Base-by-base conservation (phyloP, 768 basidiomycete genomes). In the Chiua virens region DNA sequence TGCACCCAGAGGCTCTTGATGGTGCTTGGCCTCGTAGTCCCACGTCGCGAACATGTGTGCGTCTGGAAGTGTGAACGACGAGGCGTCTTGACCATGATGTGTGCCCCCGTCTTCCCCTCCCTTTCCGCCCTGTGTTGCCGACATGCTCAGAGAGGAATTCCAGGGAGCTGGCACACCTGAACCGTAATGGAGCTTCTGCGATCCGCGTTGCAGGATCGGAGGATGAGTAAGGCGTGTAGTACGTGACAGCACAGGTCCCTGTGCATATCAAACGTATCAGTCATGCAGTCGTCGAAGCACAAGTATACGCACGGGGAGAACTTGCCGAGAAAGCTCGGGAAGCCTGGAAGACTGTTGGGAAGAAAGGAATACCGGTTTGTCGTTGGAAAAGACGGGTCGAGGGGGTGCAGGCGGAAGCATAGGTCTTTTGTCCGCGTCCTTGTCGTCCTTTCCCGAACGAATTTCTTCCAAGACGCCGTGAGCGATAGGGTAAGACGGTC, bases 161-260 rank as follows among this genome's bases (percentile, higher is more conserved):
- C 77, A 79, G 0, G 78, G 73, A 15, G 77, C 78, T 10, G 63
- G 65, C 17, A 72, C 50, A 5, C 74, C 70, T 1, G 67, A 51
- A 3, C 77, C 77, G 38, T 78, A 79, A 30, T 62, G 57, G 2
- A 78, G 66, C 50, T 70, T 77, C 45, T 75, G 67, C 2, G 63
- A 42, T 7, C 67, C 67, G 15, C 85, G 79, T 42, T 77, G 72
- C 32, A 90, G 75, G 2, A 82, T 76, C 0, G 83, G 79, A 4
- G 89, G 89, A 58, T 89, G 86, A 0, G 74, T 67, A 15, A 92
- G 73, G 5, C 83, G 80, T 9, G 78, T 82, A 11, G 83, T 81
- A 18, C 89, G 80, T 10, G 75, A 67, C 41, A 80, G 64, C 34
- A 88, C 78, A 11, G 81, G 60, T 17, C 79, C 75, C 81, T 86